These are phyloP conservation scores for Colletotrichum endophyticum DNA, from an alignment of 2,329 filamentous ascomycete species.

Conservation along the genomic window DNA sequence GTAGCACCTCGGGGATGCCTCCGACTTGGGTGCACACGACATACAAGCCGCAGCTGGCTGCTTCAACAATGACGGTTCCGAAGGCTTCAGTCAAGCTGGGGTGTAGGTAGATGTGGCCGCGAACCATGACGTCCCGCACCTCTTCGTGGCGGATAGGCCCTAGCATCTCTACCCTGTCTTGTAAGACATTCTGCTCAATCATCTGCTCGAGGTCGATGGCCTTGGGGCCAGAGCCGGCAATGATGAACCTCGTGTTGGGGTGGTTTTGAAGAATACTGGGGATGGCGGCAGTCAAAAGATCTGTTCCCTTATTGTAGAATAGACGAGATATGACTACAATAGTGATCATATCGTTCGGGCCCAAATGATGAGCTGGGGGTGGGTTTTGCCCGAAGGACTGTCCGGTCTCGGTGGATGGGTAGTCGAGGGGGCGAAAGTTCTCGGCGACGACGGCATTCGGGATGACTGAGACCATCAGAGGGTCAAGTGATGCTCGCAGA, in stretches of 20 bases:
- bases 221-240: conserved; percentile 94
- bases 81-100: conserved; percentile 96
- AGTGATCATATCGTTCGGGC: conserved; percentile 86
- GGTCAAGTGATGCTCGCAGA: conserved; percentile 89
- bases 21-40: conserved; percentile 97
- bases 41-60: conserved; percentile 92
- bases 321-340: conserved; percentile 97
- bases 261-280: conserved; percentile 89
- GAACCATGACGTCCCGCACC: conserved; percentile 95
- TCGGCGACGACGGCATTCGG: conserved; percentile 97
- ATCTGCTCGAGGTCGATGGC: conserved; percentile 98
- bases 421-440: conserved; percentile 78
- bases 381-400: conserved; percentile 45
- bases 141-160: conserved; percentile 94
- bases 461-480: conserved; percentile 96
- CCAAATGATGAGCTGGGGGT: conserved; percentile 70
- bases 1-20: conserved; percentile 94
- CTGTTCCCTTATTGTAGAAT: conserved; percentile 98
- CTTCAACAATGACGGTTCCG: conserved; percentile 96
- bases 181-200: conserved; percentile 92
- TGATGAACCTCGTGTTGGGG: conserved; percentile 94
- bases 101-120: conserved; percentile 95
- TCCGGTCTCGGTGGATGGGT: conserved; percentile 35
- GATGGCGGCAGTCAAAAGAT: conserved; percentile 94
- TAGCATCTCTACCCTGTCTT: conserved; percentile 91